These are phyloP conservation scores for Bidens hawaiensis DNA, from an alignment of 140 eudicot genomes.

Conservation along the genomic window DNA sequence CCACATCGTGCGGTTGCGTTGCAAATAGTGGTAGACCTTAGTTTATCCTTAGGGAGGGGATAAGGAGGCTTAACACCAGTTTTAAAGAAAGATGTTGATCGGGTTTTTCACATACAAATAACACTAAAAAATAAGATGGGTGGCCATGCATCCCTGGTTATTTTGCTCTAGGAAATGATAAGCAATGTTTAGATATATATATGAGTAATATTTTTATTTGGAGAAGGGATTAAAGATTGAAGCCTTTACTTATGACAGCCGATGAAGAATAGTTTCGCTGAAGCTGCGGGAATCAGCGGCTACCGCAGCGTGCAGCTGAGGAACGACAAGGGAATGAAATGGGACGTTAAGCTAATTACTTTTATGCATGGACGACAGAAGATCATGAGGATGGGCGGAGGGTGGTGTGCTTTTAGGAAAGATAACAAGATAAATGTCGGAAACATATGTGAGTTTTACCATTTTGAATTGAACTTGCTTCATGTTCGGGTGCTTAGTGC, in stretches of 20 bases:
- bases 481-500: slow-evolving; percentile 12
- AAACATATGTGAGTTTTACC: slow-evolving; percentile 1
- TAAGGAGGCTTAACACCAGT: too few relatives aligned
- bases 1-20: too few relatives aligned
- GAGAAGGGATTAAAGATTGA: too few relatives aligned
- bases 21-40: too few relatives aligned
- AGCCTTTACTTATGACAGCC: background rate
- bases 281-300: background rate
- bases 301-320: background rate
- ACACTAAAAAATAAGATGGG: too few relatives aligned
- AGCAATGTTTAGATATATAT: background rate
- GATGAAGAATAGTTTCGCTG: background rate
- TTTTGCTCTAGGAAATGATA: background rate
- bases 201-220: too few relatives aligned
- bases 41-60: too few relatives aligned
- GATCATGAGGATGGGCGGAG: background rate
- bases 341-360: background rate
- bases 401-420: slow-evolving; percentile 10
- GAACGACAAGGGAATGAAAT: slow-evolving; percentile 13
- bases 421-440: background rate
- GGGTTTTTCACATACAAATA: too few relatives aligned
- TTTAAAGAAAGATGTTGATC: too few relatives aligned
- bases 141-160: too few relatives aligned
- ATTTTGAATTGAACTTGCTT: slow-evolving; percentile 13
- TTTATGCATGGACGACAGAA: background rate